These are phyloP conservation scores for Psophocarpus tetragonolobus DNA, from an alignment of 306 rosid genomes.

Conservation along the genomic window DNA sequence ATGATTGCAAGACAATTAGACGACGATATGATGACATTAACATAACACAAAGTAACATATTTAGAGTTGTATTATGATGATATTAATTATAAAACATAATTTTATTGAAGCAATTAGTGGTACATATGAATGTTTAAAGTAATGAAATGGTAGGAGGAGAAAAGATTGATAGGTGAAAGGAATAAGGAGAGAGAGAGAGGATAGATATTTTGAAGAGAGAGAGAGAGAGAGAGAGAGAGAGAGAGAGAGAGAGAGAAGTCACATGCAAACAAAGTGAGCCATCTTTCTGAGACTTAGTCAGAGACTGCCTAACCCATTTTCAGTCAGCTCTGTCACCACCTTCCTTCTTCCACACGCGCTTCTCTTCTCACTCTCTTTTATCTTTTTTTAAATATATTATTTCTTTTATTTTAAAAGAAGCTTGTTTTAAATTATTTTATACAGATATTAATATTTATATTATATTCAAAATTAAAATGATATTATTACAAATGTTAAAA, in stretches of 20 bases:
- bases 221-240: not conserved
- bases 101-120: no score
- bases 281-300: constrained; percentile 12
- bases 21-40: not conserved
- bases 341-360: not conserved
- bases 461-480: no score
- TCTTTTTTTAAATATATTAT: no score
- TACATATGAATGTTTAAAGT: no score
- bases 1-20: not conserved
- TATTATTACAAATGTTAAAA: no score
- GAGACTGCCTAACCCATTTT: not conserved
- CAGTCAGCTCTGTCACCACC: not conserved
- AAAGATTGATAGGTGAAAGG: not conserved
- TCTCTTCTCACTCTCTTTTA: not conserved
- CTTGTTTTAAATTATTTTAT: no score
- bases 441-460: no score
- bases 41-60: not conserved
- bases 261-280: constrained; percentile 47
- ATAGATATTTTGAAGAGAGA: constrained; percentile 8
- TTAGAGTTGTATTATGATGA: no score
- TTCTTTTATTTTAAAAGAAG: no score
- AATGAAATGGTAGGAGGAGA: not conserved
- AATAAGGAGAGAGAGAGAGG: not conserved
- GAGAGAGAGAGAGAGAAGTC: constrained; percentile 13
- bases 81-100: no score